Evolutionary conservation across 1,139 yeast genomes (phyloP).

Genomic region (Wickerhamiella pararugosa): DNA sequence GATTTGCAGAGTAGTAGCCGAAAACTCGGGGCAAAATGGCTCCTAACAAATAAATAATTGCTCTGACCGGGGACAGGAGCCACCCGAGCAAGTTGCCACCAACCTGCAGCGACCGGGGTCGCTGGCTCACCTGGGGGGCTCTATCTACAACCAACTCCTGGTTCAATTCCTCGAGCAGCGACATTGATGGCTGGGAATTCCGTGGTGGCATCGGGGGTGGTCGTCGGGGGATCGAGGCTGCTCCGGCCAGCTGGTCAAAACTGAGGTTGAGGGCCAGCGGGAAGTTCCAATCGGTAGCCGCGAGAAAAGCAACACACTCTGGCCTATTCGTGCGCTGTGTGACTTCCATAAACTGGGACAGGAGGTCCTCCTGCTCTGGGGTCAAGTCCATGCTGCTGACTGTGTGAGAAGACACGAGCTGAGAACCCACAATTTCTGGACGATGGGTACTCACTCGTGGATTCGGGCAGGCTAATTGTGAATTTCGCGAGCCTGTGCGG

Average conservation of each 20-base stretch:
- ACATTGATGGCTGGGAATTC: slow-evolving; percentile 11
- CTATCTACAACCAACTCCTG: slow-evolving; percentile 14
- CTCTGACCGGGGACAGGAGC: too few species aligned
- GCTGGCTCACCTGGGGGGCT: slow-evolving; percentile 14
- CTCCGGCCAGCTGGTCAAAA: slow-evolving; percentile 14
- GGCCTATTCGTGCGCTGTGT: slow-evolving; percentile 19
- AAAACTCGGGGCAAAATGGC: slow-evolving; percentile 24
- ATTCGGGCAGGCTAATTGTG: too few species aligned
- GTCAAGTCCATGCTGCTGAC: neutral
- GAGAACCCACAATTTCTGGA: neutral
- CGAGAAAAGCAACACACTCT: slow-evolving; percentile 17
- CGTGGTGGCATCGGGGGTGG: slow-evolving; percentile 3
- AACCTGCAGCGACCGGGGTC: slow-evolving; percentile 20
- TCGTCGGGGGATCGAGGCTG: slow-evolving; percentile 12
- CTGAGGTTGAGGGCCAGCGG: slow-evolving; percentile 22
- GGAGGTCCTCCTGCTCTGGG: neutral
- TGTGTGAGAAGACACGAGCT: neutral
- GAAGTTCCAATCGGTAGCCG: slow-evolving; percentile 20
- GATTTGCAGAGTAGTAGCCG: slow-evolving; percentile 25
- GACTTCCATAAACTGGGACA: slow-evolving; percentile 19
- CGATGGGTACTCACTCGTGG: neutral
- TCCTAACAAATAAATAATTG: too few species aligned
- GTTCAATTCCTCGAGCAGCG: slow-evolving; percentile 21
- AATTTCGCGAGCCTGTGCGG: too few species aligned
- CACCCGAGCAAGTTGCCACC: slow-evolving; percentile 21